A percentile compares a stretch with the other conserved stretches of the same genome.
These are phyloP conservation scores for Penicillium coffeae DNA, from an alignment of 495 filamentous ascomycete species.

Conservation along the genomic window DNA sequence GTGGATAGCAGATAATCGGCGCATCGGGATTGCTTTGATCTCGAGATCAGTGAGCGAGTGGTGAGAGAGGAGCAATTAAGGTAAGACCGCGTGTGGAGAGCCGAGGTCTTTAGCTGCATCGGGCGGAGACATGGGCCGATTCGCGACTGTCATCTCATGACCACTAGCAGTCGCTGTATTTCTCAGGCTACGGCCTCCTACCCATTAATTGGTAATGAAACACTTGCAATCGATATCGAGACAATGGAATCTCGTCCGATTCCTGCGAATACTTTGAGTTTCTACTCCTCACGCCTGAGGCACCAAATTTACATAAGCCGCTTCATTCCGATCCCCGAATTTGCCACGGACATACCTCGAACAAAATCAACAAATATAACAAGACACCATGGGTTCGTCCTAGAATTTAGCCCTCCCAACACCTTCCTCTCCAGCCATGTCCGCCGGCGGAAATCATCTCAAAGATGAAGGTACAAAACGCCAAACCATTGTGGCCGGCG, in stretches of 20 bases:
- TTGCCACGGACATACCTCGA: not conserved
- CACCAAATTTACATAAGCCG: not conserved
- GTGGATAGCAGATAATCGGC: not conserved
- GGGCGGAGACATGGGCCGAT: too few species aligned
- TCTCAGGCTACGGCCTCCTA: too few species aligned
- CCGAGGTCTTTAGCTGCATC: too few species aligned
- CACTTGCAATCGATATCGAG: not conserved
- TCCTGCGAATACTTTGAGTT: not conserved
- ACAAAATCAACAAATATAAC: constrained; percentile 1
- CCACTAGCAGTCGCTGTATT: too few species aligned
- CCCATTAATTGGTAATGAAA: too few species aligned
- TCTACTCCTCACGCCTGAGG: not conserved
- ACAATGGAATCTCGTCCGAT: not conserved
- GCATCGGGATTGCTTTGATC: not conserved
- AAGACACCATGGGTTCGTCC: constrained; percentile 11
- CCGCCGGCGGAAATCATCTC: constrained; percentile 66
- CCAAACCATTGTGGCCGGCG: constrained; percentile 81
- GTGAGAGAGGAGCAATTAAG: not conserved
- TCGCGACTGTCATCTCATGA: too few species aligned
- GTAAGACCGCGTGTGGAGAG: not conserved
- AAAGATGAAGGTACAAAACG: constrained; percentile 89
- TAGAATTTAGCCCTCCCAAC: not conserved
- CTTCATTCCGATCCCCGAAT: not conserved
- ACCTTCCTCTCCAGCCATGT: constrained; percentile 57
- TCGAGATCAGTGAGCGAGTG: not conserved